Conservation (phyloP, 768 basidiomycete genomes). For the Trametes sanguinea region DNA sequence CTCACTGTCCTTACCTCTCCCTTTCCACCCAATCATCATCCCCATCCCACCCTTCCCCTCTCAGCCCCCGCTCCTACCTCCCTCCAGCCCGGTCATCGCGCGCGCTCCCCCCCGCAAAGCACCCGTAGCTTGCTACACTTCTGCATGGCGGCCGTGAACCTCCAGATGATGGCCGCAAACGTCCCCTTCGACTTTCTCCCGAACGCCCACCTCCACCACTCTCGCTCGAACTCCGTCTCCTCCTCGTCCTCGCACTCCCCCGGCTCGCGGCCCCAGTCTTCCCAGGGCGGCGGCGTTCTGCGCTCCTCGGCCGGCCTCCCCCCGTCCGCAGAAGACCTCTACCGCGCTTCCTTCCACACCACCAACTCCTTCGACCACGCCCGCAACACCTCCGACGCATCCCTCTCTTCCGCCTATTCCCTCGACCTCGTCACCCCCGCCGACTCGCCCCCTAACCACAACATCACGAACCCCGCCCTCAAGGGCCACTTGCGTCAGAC, state of each 20-base stretch:
- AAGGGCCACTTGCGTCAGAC: slow-evolving; percentile 76
- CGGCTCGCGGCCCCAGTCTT: slow-evolving; percentile 75
- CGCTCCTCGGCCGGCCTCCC: slow-evolving; percentile 54
- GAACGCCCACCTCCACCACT: slow-evolving; percentile 56
- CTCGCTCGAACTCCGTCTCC: slow-evolving; percentile 77
- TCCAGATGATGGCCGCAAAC: slow-evolving; percentile 69
- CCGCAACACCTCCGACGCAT: slow-evolving; percentile 42
- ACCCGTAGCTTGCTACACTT: slow-evolving; percentile 26
- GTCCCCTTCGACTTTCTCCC: slow-evolving; percentile 75
- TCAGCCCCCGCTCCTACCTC: neutral
- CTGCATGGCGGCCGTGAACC: slow-evolving; percentile 71
- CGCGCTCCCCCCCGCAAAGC: neutral
- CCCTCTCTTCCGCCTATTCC: slow-evolving; percentile 47
- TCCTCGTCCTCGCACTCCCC: slow-evolving; percentile 74
- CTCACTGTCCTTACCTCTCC: slow-evolving; percentile 41
- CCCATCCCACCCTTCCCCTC: slow-evolving; percentile 12
- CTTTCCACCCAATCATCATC: neutral
- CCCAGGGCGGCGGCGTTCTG: slow-evolving; percentile 58
- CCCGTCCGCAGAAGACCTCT: slow-evolving; percentile 66
- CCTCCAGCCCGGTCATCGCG: neutral
- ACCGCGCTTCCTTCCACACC: slow-evolving; percentile 63
- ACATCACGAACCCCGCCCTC: slow-evolving; percentile 71
- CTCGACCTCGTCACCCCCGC: slow-evolving; percentile 47
- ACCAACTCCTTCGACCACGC: slow-evolving; percentile 49
- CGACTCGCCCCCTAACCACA: slow-evolving; percentile 76